Conservation (phyloP, 2,329 filamentous ascomycete genomes). For the Xylaria sp. region DNA sequence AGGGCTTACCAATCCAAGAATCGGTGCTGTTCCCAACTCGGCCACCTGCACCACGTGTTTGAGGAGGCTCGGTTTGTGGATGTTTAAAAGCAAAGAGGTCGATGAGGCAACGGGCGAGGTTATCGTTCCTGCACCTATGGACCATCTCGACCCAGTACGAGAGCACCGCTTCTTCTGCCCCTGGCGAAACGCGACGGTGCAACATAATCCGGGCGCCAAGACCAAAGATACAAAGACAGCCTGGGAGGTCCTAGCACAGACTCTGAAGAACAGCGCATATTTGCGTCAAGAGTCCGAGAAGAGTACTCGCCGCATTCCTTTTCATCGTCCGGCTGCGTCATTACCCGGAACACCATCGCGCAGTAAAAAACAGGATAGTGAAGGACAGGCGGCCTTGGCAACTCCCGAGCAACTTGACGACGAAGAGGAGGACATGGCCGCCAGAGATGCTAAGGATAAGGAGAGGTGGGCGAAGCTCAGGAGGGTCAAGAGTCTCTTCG, state of each 20-base stretch:
- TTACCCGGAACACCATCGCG: constrained; percentile 37
- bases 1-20: constrained; percentile 59
- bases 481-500: constrained; percentile 73
- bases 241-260: constrained; percentile 61
- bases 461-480: constrained; percentile 75
- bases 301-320: constrained; percentile 38
- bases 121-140: constrained; percentile 65
- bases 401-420: constrained; percentile 43
- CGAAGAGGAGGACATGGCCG: constrained; percentile 55
- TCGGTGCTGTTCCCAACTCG: constrained; percentile 70
- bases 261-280: constrained; percentile 64
- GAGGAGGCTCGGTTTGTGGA: constrained; percentile 88
- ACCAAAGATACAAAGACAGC: constrained; percentile 50
- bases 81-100: constrained; percentile 80
- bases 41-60: constrained; percentile 86
- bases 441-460: constrained; percentile 66
- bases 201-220: constrained; percentile 56
- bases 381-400: constrained; percentile 29
- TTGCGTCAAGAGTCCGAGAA: constrained; percentile 48
- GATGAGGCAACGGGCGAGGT: constrained; percentile 56
- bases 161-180: constrained; percentile 87
- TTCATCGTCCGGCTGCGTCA: constrained; percentile 37
- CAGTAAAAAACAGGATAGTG: constrained; percentile 22
- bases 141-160: constrained; percentile 68
- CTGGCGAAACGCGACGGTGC: constrained; percentile 71